These are phyloP conservation scores for Dactylellina sp. DNA, from an alignment of 2,329 filamentous ascomycete genomes.

Conservation along the genomic window DNA sequence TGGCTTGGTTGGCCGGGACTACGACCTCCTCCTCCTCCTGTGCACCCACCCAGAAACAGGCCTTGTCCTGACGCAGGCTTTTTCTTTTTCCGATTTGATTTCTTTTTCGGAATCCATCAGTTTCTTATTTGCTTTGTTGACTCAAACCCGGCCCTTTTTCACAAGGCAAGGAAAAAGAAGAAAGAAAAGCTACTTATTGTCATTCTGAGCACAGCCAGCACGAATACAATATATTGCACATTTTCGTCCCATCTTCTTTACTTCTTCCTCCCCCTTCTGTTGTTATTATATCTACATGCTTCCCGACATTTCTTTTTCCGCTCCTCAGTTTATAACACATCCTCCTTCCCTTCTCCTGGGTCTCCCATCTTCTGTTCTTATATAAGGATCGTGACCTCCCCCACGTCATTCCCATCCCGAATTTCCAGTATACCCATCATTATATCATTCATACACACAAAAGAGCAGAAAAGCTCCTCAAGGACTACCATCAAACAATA, in stretches of 20 bases:
- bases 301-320: slow-evolving; percentile 32
- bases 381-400: slow-evolving; percentile 56
- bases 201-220: slow-evolving; percentile 54
- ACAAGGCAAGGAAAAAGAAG: slow-evolving; percentile 44
- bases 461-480: slow-evolving; percentile 18
- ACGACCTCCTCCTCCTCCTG: too few species aligned
- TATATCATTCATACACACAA: slow-evolving; percentile 23
- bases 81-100: slow-evolving; percentile 17
- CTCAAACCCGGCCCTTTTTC: slow-evolving; percentile 54
- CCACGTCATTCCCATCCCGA: slow-evolving; percentile 53
- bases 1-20: slow-evolving; percentile 54
- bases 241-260: slow-evolving; percentile 57
- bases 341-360: slow-evolving; percentile 39
- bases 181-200: slow-evolving; percentile 45
- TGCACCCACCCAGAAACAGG: slow-evolving; percentile 46
- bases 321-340: slow-evolving; percentile 53
- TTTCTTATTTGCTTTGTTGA: slow-evolving; percentile 44
- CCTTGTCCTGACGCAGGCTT: slow-evolving; percentile 52
- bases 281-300: slow-evolving; percentile 11
- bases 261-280: slow-evolving; percentile 39
- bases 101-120: slow-evolving; percentile 22
- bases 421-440: slow-evolving; percentile 14
- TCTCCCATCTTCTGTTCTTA: slow-evolving; percentile 43
- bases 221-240: slow-evolving; percentile 46
- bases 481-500: slow-evolving; percentile 13